Base-by-base conservation (phyloP, 176 grass and related monocot genomes). In the Metroxylon sagu region DNA sequence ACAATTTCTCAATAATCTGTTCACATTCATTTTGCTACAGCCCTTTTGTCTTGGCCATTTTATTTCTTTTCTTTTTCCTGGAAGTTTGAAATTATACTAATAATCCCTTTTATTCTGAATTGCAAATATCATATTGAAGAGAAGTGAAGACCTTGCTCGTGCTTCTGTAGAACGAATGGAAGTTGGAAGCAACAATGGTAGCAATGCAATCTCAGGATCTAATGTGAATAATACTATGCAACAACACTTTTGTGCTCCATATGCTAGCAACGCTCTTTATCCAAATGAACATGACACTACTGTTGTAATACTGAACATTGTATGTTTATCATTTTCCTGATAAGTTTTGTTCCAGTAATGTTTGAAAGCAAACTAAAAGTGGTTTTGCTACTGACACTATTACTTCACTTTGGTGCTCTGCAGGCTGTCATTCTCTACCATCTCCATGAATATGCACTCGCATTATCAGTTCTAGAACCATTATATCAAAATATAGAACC, bases 341-440 rank as follows among this genome's bases (percentile, higher is more conserved):
- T 39, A 14, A 29, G 18, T 56, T 18, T 48, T 57, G 53, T 49
- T 48, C 71, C 52, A 54, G 61, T 54, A 31, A 66, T 65, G 29
- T 18, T 62, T 57, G 12, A 39, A 39, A 8, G 35, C 7, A 39
- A 39, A 39, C 12, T 39, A 39, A 39, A 39, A 39, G 6, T 39
- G 35, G 35, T 39, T 39, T 39, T 6, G 8, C n/a, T 39, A 39
- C 35, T 39, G 35, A 56, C 5, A 26, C 19, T 54, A 71, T 69
- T 51, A 29, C 29, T 80, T 73, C 52, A 54, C 60, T 31, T 58
- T 48, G 28, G 56, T 74, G 56, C 6, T 73, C 69, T 83, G 53
- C 79, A 95, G 90, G 90, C 90, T 60, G 73, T 84, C 29, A 66
- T 95, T 59, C 83, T 95, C 60, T 86, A 86, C 71, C 86, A 89